Base-by-base conservation (phyloP, 2,329 filamentous ascomycete genomes). In the Xylaria polymorpha region DNA sequence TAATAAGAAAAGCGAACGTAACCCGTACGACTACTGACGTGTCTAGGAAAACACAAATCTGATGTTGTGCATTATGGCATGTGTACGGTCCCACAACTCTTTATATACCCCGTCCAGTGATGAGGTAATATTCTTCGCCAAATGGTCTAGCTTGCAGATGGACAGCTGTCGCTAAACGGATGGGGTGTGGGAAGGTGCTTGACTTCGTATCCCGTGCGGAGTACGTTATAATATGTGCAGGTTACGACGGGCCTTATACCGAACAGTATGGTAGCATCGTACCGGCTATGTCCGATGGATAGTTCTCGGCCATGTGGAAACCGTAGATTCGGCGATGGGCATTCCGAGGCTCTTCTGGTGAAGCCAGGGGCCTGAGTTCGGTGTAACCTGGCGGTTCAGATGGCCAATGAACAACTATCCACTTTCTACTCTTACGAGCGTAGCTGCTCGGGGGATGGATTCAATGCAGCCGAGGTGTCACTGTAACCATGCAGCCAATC, bases 1-100 rank as follows among this genome's bases (percentile, higher is more conserved):
- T 84, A 92, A 92, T 76, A 18, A 51, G 10, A 92, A 63, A 68
- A 65, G 7, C 43, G 35, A 56, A 68, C 62, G 60, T 57, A 66
- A 69, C 55, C 32, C n/a, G 25, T 46, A 43, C 61, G 32, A 51
- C 59, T 61, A 67, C 75, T 77, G 67, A 77, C 69, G 46, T 53
- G n/a, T 37, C 48, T 57, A 78, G 76, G 50, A 78, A 78, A 68
- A 78, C 76, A 50, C 76, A 78, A 72, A 78, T 78, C 57, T 78
- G 50, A 74, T 50, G 50, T 46, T 50, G 55, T 64, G 48, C 48
- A 67, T 56, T 56, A 56, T 25, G 37, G 60, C 51, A 59, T 50
- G 55, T 65, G 29, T 53, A 57, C 53, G 12, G 29, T 35, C 48
- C 58, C 29, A 39, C 58, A 55, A 20, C 35, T 41, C 50, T 32